Percentiles rank a stretch among this genome's conserved stretches.
Conservation (phyloP, 1,284 basidiomycete genomes). For the Trichosporon inkin region DNA sequence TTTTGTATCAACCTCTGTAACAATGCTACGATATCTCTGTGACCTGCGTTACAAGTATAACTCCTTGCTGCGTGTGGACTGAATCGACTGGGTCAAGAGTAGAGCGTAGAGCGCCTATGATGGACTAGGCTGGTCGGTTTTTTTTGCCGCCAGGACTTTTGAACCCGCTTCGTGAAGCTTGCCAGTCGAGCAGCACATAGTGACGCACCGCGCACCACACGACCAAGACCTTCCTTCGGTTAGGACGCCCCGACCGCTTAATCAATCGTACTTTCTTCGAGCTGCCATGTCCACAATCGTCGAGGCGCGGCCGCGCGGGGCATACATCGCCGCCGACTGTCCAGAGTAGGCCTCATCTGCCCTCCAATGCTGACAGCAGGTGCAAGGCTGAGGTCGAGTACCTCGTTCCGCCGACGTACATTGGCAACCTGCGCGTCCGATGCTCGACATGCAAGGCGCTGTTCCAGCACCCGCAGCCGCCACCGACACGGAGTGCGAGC, state of each 20-base stretch:
- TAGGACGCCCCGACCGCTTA: not conserved
- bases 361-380: conserved; percentile 19
- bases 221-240: not conserved
- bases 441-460: conserved; percentile 59
- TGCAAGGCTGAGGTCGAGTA: conserved; percentile 70
- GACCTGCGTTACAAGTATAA: not conserved
- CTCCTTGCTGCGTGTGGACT: no score
- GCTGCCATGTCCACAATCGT: conserved; percentile 46
- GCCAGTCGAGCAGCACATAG: not conserved
- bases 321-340: conserved; percentile 44
- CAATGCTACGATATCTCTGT: not conserved
- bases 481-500: not conserved
- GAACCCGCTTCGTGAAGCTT: not conserved
- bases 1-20: conserved; percentile 2
- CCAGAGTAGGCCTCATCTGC: conserved; percentile 34
- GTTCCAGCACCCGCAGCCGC: conserved; percentile 41
- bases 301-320: conserved; percentile 45
- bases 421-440: conserved; percentile 63
- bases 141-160: not conserved
- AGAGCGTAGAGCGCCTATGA: no score
- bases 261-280: no score
- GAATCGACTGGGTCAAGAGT: not conserved
- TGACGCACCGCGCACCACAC: not conserved
- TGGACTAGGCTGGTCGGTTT: no score
- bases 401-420: conserved; percentile 62